Evolutionary conservation across 1,139 yeast genomes (phyloP).

Genomic region (Protomyces arabidopsidicola): DNA sequence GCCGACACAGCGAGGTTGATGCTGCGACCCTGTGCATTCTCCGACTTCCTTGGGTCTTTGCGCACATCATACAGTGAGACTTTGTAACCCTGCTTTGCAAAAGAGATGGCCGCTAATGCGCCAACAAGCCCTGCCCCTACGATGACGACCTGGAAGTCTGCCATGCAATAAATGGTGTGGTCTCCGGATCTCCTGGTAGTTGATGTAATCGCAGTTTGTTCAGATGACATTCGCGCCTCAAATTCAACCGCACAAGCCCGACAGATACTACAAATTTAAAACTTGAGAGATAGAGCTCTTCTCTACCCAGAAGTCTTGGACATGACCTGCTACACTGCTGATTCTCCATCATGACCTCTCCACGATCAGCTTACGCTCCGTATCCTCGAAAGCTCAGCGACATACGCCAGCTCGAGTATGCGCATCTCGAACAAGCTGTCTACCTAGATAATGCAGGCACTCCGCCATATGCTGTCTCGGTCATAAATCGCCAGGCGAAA

Average conservation of each 20-base stretch:
- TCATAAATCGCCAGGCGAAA: constrained; percentile 36
- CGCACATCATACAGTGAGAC: constrained; percentile 67
- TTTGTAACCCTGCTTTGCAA: constrained; percentile 64
- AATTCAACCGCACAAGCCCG: background rate
- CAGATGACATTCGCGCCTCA: background rate
- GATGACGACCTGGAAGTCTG: constrained; percentile 36
- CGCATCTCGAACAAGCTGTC: constrained; percentile 6
- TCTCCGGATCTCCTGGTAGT: background rate
- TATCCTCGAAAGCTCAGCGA: background rate
- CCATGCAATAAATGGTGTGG: background rate
- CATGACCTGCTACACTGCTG: too few relatives aligned
- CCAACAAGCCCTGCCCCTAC: constrained; percentile 86
- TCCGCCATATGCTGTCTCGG: constrained; percentile 39
- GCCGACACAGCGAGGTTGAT: constrained; percentile 84
- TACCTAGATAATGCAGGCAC: constrained; percentile 47
- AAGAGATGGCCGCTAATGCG: constrained; percentile 74
- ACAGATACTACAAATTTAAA: background rate
- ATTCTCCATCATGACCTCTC: too few relatives aligned
- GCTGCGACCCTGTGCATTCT: constrained; percentile 49
- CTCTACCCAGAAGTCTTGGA: too few relatives aligned
- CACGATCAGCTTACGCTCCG: background rate
- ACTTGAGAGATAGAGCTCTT: too few relatives aligned
- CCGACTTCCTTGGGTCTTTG: constrained; percentile 42
- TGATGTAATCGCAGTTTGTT: background rate
- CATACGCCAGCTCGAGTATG: background rate